These are phyloP conservation scores for Acer negundo DNA, from an alignment of 345 rosid species.

Conservation along the genomic window DNA sequence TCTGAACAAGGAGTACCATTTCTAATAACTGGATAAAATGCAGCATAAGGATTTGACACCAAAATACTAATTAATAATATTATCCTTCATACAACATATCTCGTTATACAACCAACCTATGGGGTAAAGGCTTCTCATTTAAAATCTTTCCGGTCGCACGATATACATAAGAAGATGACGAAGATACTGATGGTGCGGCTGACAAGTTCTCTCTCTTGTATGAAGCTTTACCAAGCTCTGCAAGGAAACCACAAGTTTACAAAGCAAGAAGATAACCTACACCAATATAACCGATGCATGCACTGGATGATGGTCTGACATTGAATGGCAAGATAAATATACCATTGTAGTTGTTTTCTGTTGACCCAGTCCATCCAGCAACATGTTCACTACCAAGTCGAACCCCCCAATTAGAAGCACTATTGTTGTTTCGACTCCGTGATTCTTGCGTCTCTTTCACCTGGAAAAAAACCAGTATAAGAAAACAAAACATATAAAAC, in stretches of 20 bases:
- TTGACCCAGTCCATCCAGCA: constrained; percentile 22
- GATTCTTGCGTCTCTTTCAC: constrained; percentile 47
- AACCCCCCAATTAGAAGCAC: constrained; percentile 21
- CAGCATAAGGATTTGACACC: background rate
- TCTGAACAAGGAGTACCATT: background rate
- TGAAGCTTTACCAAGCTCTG: constrained; percentile 42
- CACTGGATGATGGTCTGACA: constrained; percentile 15
- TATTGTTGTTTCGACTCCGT: constrained; percentile 24
- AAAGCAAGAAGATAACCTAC: constrained; percentile 21
- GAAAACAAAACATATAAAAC: background rate
- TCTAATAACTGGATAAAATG: constrained; percentile 5
- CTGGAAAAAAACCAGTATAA: constrained; percentile 20
- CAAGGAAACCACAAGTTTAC: constrained; percentile 23
- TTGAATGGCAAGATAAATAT: constrained; percentile 20
- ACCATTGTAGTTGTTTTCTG: constrained; percentile 34
- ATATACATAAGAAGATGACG: constrained; percentile 26
- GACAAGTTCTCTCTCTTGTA: constrained; percentile 36
- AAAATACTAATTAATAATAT: background rate
- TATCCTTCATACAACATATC: background rate
- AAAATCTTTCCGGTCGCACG: constrained; percentile 22
- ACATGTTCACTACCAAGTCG: constrained; percentile 28
- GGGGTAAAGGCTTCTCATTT: constrained; percentile 30
- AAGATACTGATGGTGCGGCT: constrained; percentile 15
- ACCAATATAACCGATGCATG: constrained; percentile 16
- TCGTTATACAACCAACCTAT: constrained; percentile 35